phyloP scores from a whole-genome alignment of 257 asterid genomes.

The Forsythia viridissima region DNA sequence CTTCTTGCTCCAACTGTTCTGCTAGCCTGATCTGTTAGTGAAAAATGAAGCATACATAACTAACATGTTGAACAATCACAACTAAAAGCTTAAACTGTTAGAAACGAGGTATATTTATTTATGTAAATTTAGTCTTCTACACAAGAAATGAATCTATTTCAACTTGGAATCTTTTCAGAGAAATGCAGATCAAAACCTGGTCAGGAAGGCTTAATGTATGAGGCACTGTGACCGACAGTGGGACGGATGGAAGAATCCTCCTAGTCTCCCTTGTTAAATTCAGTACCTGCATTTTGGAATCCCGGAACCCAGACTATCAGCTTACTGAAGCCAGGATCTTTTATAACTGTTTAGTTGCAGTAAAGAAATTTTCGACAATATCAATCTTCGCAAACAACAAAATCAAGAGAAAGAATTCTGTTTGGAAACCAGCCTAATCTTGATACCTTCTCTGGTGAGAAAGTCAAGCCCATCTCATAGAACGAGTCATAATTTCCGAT shows the following conservation, averaged over 20 bases:
- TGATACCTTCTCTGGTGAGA: slow-evolving; percentile 78
- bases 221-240: slow-evolving; percentile 86
- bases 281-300: slow-evolving; percentile 50
- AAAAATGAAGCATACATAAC: neutral
- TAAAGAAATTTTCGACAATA: neutral
- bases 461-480: slow-evolving; percentile 71
- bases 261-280: slow-evolving; percentile 67
- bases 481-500: slow-evolving; percentile 89
- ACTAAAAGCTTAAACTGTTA: neutral
- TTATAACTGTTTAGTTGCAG: neutral
- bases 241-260: slow-evolving; percentile 64
- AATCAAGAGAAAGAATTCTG: neutral
- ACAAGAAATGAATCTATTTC: neutral
- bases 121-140: neutral
- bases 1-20: slow-evolving; percentile 73
- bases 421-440: neutral
- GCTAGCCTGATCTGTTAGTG: slow-evolving; percentile 69
- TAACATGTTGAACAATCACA: neutral
- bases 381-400: neutral
- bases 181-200: slow-evolving; percentile 50
- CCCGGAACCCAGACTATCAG: neutral
- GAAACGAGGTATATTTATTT: neutral
- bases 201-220: slow-evolving; percentile 90
- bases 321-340: neutral
- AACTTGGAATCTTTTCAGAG: neutral